Conservation (phyloP, 2,329 filamentous ascomycete species). For the Hymenoscyphus occultus region DNA sequence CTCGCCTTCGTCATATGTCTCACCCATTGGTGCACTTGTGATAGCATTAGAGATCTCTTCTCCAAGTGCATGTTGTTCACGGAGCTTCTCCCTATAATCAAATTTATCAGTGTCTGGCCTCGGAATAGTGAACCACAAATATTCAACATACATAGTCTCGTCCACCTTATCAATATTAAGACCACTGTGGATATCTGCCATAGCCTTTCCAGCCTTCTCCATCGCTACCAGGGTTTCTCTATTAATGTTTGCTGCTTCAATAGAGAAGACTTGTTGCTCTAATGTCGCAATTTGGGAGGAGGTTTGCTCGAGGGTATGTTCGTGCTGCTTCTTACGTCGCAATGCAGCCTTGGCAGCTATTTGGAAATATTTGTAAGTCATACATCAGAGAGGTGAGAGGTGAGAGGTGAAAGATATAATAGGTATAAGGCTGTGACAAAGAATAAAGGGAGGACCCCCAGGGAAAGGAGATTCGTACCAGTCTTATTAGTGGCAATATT, state of each 20-base stretch:
- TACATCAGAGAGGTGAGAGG: background rate
- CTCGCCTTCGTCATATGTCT: conserved; percentile 78
- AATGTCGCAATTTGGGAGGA: conserved; percentile 84
- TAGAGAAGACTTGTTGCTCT: conserved; percentile 92
- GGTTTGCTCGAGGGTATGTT: conserved; percentile 89
- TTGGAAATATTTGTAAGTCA: conserved; percentile 5
- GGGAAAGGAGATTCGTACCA: conserved; percentile 55
- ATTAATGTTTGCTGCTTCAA: conserved; percentile 98
- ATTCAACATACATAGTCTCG: conserved; percentile 74
- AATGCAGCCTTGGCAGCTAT: conserved; percentile 86
- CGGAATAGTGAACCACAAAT: conserved; percentile 9
- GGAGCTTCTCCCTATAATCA: conserved; percentile 71
- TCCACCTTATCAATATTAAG: conserved; percentile 95
- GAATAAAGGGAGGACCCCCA: background rate
- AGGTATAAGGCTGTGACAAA: background rate
- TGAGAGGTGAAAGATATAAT: background rate
- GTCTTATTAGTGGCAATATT: conserved; percentile 86
- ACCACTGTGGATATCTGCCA: conserved; percentile 88
- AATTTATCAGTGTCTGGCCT: conserved; percentile 34
- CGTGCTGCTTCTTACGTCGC: conserved; percentile 89
- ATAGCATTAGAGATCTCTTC: conserved; percentile 90
- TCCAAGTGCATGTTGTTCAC: conserved; percentile 88
- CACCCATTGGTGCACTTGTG: conserved; percentile 64
- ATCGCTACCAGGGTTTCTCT: conserved; percentile 92
- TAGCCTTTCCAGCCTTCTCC: conserved; percentile 84